phyloP scores from a whole-genome alignment of 1,139 yeast species.

The Candida pseudoviswanathii region DNA sequence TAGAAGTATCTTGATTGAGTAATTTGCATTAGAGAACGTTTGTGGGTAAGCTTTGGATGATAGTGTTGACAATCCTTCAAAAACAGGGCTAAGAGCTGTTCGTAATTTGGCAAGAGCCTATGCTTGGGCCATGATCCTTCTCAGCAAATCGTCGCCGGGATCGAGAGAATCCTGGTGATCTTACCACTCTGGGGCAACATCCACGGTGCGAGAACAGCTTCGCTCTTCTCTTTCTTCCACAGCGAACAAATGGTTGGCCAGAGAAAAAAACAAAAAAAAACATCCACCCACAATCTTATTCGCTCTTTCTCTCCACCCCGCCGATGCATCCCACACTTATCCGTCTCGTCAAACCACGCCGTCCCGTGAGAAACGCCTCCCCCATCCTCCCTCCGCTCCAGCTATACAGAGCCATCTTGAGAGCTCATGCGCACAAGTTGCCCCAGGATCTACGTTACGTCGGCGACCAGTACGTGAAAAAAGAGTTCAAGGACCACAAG shows the following conservation, averaged over 20 bases:
- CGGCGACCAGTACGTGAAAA: constrained; percentile 88
- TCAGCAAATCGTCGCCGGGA: no score
- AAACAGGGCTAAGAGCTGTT: no score
- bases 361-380: constrained; percentile 54
- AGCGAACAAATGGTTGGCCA: not conserved
- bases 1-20: not conserved
- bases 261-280: not conserved
- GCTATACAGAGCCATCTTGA: constrained; percentile 72
- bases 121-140: no score
- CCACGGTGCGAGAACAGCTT: no score
- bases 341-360: constrained; percentile 54
- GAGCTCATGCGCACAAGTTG: constrained; percentile 70
- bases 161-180: no score
- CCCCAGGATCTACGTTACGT: constrained; percentile 72
- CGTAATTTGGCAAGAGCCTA: no score
- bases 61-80: no score
- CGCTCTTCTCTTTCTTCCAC: no score
- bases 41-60: no score
- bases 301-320: not conserved
- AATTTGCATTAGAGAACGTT: not conserved
- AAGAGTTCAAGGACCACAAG: constrained; percentile 88
- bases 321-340: constrained; percentile 54
- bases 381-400: constrained; percentile 81
- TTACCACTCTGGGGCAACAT: no score
- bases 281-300: not conserved